Evolutionary conservation across 2,329 filamentous ascomycete species (phyloP).

Genomic region (Scytalidium lignicola): DNA sequence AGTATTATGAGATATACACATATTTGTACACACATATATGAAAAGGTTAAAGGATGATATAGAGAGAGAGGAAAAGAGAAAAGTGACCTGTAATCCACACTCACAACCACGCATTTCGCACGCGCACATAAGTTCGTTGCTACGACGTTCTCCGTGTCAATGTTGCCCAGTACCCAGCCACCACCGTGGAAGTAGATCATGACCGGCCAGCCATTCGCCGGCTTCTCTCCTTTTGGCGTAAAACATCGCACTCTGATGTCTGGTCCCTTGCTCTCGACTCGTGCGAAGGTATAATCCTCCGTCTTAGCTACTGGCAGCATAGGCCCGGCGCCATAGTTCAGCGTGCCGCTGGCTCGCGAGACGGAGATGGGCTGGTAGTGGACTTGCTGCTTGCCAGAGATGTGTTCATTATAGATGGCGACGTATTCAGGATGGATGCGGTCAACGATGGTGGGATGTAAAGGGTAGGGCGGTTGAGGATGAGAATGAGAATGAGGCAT

Average conservation of each 20-base stretch:
- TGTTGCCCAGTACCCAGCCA: constrained; percentile 51
- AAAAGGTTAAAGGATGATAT: not conserved
- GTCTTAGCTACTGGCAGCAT: constrained; percentile 33
- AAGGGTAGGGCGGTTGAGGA: constrained; percentile 2
- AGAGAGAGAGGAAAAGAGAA: not conserved
- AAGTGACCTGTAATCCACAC: constrained; percentile 44
- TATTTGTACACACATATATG: not conserved
- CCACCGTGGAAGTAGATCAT: constrained; percentile 51
- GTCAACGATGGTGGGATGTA: constrained; percentile 1
- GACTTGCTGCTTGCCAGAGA: constrained; percentile 30
- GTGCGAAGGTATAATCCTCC: not conserved
- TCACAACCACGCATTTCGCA: constrained; percentile 44
- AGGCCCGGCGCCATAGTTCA: constrained; percentile 45
- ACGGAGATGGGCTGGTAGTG: constrained; percentile 46
- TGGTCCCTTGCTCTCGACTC: constrained; percentile 37
- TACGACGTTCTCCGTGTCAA: constrained; percentile 50
- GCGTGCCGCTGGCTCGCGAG: constrained; percentile 42
- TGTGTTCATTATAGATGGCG: constrained; percentile 2
- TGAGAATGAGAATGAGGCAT: no score
- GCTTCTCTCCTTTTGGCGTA: constrained; percentile 37
- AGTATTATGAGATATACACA: not conserved
- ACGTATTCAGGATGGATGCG: constrained; percentile 3
- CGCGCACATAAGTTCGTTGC: constrained; percentile 45
- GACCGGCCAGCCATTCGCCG: constrained; percentile 44
- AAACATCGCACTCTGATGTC: constrained; percentile 41